phyloP scores from a whole-genome alignment of 2,329 filamentous ascomycete species.

The Neonectria hederae region DNA sequence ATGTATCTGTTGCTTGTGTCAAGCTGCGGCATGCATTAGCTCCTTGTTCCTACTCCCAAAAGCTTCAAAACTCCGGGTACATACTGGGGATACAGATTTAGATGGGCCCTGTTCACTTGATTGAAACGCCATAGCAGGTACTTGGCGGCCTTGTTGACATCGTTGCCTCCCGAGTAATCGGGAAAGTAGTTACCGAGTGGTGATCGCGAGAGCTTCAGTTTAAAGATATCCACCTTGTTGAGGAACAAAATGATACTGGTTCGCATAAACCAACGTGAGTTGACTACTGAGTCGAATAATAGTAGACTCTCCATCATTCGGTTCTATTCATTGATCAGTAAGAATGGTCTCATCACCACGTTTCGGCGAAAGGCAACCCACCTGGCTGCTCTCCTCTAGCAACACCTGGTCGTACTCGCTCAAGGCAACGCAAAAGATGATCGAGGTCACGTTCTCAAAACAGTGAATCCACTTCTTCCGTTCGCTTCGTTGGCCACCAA shows the following conservation, averaged over 20 bases:
- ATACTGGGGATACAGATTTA: constrained; percentile 98
- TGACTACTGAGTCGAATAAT: constrained; percentile 97
- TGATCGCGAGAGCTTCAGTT: constrained; percentile 89
- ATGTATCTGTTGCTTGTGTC: constrained; percentile 98
- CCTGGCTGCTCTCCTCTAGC: constrained; percentile 96
- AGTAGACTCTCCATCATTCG: constrained; percentile 99
- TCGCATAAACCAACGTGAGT: constrained; percentile 98
- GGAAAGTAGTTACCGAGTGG: constrained; percentile 96
- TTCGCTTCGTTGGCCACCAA: constrained; percentile 95
- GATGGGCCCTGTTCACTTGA: constrained; percentile 94
- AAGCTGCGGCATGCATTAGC: constrained; percentile 65
- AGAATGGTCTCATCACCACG: neutral
- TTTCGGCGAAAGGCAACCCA: constrained; percentile 50
- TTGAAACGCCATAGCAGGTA: constrained; percentile 99
- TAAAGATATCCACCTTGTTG: constrained; percentile 99
- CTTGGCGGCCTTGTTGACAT: constrained; percentile 97
- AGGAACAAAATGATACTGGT: constrained; percentile 98
- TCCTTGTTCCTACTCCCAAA: neutral
- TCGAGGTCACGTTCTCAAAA: constrained; percentile 99
- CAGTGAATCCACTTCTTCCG: constrained; percentile 99
- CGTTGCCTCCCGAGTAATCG: constrained; percentile 96
- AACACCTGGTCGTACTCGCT: constrained; percentile 99
- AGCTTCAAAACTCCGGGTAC: constrained; percentile 44
- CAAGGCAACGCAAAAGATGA: constrained; percentile 97
- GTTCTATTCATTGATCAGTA: constrained; percentile 69